Conservation (phyloP, 768 basidiomycete genomes). For the Podaxis sp. region DNA sequence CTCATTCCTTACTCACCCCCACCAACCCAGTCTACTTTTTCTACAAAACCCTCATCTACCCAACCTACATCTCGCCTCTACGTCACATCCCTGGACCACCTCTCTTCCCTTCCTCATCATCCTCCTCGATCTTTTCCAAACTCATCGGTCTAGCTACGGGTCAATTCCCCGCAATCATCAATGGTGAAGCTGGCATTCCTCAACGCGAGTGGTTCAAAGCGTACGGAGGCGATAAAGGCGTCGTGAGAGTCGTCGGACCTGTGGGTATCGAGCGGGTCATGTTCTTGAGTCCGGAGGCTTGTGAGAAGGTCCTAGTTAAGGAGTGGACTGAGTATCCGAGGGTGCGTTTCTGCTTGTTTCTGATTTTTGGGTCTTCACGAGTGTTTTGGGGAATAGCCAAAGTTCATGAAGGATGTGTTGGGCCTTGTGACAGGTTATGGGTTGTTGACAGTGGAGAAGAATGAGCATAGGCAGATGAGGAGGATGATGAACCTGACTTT, state of each 20-base stretch:
- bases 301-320: slow-evolving; percentile 36
- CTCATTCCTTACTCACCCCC: not conserved
- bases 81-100: slow-evolving; percentile 11
- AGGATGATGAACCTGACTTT: slow-evolving; percentile 46
- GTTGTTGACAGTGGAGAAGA: slow-evolving; percentile 40
- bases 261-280: slow-evolving; percentile 40
- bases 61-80: slow-evolving; percentile 6
- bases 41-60: slow-evolving; percentile 7
- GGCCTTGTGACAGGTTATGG: slow-evolving; percentile 39
- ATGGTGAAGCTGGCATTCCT: slow-evolving; percentile 37
- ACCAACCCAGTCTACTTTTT: not conserved
- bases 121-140: not conserved
- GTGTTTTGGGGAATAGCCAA: slow-evolving; percentile 26
- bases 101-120: not conserved
- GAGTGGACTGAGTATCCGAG: slow-evolving; percentile 41
- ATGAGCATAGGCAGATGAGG: slow-evolving; percentile 42
- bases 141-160: slow-evolving; percentile 21
- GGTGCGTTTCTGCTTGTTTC: slow-evolving; percentile 19
- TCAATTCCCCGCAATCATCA: slow-evolving; percentile 36
- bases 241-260: slow-evolving; percentile 40
- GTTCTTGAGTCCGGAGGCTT: slow-evolving; percentile 37
- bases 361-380: not conserved
- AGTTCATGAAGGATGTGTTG: slow-evolving; percentile 34
- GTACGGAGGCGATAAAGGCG: slow-evolving; percentile 27
- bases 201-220: slow-evolving; percentile 41